Base-by-base conservation (phyloP, 495 filamentous ascomycete species). In the Penicillium dipodomyicola region DNA sequence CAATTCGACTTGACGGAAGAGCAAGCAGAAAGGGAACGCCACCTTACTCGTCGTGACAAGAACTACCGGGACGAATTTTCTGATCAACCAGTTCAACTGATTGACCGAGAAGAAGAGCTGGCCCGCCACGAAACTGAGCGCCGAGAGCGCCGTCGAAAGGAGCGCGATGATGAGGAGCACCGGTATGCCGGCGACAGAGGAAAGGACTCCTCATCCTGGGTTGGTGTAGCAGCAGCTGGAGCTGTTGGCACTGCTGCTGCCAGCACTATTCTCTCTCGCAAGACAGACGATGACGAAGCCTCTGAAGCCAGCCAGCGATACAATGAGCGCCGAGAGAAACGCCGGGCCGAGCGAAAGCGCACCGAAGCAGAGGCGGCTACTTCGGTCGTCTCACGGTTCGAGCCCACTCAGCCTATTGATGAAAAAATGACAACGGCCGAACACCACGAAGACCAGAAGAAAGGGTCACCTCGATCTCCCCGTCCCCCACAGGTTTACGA, bases 1-100 rank as follows among this genome's bases (percentile, higher is more conserved):
- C 67, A 68, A 23, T 81, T 81, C 56, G 67, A 76, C 32, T 57
- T 80, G 54, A 78, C 80, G 2, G 64, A 78, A 45, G 78, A 81
- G 56, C 76, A 79, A 61, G 72, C 63, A 12, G 75, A 78, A 25
- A 69, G 71, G 41, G 74, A 80, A 49, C 71, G 74, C 52, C 68
- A 69, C 22, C 66, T 71, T 15, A 66, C 61, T 45, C 73, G 69
- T 8, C 76, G 67, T 19, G 64, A 73, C 19, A 62, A 50, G 27
- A 50, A 59, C 40, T 59, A 59, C 32, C 58, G 58, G 14, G 63
- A 75, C 12, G 58, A 60, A 19, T 0, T 37, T 7, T 11, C 11
- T 11, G 42, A 45, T 10, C 30, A 39, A 20, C 56, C 58, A 11
- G 62, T 74, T 12, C 68, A 72, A 37, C 54, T 74, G 11, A 48